A percentile compares a stretch with the other conserved stretches of the same genome.
Conservation (phyloP, 2,329 filamentous ascomycete species). For the Eutypella sp. region DNA sequence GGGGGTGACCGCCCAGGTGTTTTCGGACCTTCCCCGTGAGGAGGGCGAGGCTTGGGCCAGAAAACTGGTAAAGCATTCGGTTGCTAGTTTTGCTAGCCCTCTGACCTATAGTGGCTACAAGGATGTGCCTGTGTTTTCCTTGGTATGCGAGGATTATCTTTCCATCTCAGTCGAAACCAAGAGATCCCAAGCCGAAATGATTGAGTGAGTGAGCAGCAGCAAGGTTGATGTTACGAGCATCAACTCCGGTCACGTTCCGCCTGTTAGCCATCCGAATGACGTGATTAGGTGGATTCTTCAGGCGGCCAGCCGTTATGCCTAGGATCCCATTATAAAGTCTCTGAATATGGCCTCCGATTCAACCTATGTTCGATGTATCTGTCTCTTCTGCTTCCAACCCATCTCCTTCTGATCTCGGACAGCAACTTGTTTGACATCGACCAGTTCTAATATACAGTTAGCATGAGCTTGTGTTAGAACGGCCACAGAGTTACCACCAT, state of each 20-base stretch:
- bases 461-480: too few species aligned
- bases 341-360: too few species aligned
- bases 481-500: too few species aligned
- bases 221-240: constrained; percentile 34
- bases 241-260: constrained; percentile 30
- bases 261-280: constrained; percentile 8
- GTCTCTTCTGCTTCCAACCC: too few species aligned
- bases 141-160: constrained; percentile 32
- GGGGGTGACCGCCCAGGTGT: too few species aligned
- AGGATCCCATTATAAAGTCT: too few species aligned
- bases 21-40: constrained; percentile 22
- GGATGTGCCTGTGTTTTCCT: constrained; percentile 34
- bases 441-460: too few species aligned
- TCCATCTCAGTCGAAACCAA: constrained; percentile 28
- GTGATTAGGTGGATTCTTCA: too few species aligned
- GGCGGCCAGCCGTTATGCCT: too few species aligned
- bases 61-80: constrained; percentile 24
- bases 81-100: constrained; percentile 25
- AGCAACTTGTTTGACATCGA: too few species aligned
- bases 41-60: constrained; percentile 10
- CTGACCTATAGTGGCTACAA: constrained; percentile 36
- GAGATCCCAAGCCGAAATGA: constrained; percentile 24
- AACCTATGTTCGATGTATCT: too few species aligned
- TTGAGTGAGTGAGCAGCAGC: constrained; percentile 22
- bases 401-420: too few species aligned